These are phyloP conservation scores for Botryotinia convoluta DNA, from an alignment of 2,329 filamentous ascomycete genomes.

Conservation along the genomic window DNA sequence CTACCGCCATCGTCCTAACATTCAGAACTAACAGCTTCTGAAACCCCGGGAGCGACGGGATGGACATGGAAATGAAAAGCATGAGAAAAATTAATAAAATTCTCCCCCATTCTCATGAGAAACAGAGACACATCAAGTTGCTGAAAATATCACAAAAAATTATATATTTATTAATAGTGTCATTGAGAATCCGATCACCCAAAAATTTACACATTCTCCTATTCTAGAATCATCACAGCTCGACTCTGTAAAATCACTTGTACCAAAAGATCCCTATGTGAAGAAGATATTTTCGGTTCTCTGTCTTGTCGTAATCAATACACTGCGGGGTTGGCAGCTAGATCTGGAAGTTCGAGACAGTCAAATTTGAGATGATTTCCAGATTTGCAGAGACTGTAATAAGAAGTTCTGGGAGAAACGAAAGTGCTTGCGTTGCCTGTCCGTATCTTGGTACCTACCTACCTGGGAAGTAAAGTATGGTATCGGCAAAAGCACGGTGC, in stretches of 20 bases:
- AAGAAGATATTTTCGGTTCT: background rate
- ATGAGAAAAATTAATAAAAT: background rate
- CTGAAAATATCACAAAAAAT: background rate
- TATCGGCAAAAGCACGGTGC: constrained; percentile 2
- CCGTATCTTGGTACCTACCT: background rate
- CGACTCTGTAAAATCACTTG: background rate
- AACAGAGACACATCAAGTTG: background rate
- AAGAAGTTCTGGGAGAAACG: background rate
- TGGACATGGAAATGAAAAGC: background rate
- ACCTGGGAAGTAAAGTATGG: background rate
- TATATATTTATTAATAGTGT: background rate
- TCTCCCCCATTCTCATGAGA: background rate
- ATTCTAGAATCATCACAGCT: background rate
- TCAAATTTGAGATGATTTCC: background rate
- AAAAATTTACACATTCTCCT: background rate
- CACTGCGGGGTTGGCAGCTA: background rate
- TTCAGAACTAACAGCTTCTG: background rate
- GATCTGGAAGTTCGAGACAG: constrained; percentile 14
- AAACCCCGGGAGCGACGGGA: background rate
- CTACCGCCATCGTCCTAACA: constrained; percentile 1
- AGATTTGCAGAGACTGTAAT: background rate
- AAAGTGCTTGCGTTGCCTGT: background rate
- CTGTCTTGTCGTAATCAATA: background rate
- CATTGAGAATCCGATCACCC: background rate
- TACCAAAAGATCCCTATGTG: background rate